Evolutionary conservation across 2,329 filamentous ascomycete species (phyloP), one percentile per base, ranked within the genome.

Genomic region (Fusarium dimerum): DNA sequence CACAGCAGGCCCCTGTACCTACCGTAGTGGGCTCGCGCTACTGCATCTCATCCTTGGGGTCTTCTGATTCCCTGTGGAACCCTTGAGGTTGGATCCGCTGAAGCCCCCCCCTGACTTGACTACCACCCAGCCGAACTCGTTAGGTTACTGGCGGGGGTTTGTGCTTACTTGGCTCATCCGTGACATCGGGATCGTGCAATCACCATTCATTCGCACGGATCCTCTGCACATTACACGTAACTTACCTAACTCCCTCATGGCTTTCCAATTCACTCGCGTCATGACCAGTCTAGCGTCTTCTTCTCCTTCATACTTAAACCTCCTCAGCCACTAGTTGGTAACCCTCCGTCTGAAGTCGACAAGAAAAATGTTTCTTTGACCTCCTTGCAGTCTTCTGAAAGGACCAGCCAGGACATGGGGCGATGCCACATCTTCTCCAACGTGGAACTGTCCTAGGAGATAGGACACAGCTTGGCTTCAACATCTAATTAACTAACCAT

Each of bases 21-120:
- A 26, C 32, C 32, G 32, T 36, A 36, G 10, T 36, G 32, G 30
- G 32, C 32, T 36, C 13, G 40, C 54, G 40, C 57, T 59, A 59
- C 58, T 59, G 58, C 56, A 59, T n/a, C 55, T 60, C 55, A 60
- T 60, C 57, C 57, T 55, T 43, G 53, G 49, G 46, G 32, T 15
- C 53, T 57, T 51, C 51, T 57, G 44, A 55, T 57, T 45, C 41
- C 20, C 20, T 26, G 20, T 26, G 20, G 20, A 26, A 26, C 20
- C 20, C 20, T 26, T 26, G 20, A 26, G 20, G 20, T 26, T 40
- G 44, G 58, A 52, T 54, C 54, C 42, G 43, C 50, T 45, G 38
- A 12, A 20, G 29, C 15, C 11, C 13, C 18, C 36, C 40, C 40
- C 41, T 15, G 29, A 10, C n/a, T 36, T 47, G 26, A 16, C 20